These are phyloP conservation scores for Metschnikowia chrysomelidarum DNA, from an alignment of 805 yeast genomes.

Conservation along the genomic window DNA sequence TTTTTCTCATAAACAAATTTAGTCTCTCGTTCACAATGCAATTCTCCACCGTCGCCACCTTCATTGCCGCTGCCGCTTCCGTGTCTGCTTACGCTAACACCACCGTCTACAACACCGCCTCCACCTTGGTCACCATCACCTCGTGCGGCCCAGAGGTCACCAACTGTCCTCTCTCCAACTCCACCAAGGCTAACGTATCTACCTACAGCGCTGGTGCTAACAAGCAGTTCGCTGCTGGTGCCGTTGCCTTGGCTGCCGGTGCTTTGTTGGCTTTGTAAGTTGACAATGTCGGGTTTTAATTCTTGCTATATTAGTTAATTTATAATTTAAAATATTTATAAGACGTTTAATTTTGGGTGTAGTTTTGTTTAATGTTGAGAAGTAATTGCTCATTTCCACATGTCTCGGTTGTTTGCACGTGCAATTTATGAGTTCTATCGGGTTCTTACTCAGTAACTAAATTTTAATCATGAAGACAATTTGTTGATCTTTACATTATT, in stretches of 20 bases:
- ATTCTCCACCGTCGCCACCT: conserved; percentile 23
- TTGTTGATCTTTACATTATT: no score
- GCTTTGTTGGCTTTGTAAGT: conserved; percentile 33
- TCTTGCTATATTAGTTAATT: conserved; percentile 16
- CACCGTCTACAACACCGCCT: conserved; percentile 15
- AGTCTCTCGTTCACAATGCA: conserved; percentile 22
- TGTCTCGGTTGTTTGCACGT: no score
- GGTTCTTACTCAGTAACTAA: no score
- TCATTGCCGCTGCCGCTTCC: conserved; percentile 21
- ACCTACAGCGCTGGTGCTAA: conserved; percentile 21
- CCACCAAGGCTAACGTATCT: conserved; percentile 16
- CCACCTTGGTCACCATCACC: conserved; percentile 23
- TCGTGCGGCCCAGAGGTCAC: conserved; percentile 20
- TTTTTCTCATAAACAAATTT: not conserved
- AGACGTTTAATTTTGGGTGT: no score
- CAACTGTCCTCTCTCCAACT: conserved; percentile 18
- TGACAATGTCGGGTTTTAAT: conserved; percentile 9
- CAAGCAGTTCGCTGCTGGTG: conserved; percentile 29
- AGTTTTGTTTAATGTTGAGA: no score
- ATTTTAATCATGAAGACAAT: no score
- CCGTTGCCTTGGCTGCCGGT: conserved; percentile 26
- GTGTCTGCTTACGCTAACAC: conserved; percentile 18
- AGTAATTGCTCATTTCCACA: no score
- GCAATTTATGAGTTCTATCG: no score
- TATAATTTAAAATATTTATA: no score